Evolutionary conservation across 106 monocot species (phyloP), one percentile per base, ranked within the genome.

Genomic region (Posidonia australis): DNA sequence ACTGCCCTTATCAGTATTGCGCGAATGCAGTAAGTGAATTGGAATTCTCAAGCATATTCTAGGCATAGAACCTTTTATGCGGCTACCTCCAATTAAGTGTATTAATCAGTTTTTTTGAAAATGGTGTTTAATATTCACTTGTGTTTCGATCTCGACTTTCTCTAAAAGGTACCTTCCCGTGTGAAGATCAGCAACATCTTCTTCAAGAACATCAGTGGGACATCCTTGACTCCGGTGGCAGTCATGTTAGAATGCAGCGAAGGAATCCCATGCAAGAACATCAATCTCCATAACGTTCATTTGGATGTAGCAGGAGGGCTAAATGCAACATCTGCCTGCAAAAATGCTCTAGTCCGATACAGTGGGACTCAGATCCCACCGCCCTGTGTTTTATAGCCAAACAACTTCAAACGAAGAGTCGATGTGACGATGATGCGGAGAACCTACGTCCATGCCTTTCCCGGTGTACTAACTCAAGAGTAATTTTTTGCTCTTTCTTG

Each of bases 131-230:
- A 23, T 58, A 14, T 48, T 46, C 27, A 28, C 20, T 41, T 58
- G 16, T 55, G 44, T 62, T 44, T 19, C 0, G 12, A 19, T 42
- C 0, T 11, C 57, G 46, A 1, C 43, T 10, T 23, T 1, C 43
- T 11, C 24, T 27, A 66, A 44, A 53, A 80, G 84, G 21, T 25
- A 3, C 74, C 78, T 12, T 86, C 86, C 0, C 18, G 23, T 1
- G 92, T 92, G 51, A 69, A 46, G 73, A 70, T 87, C 46, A 72
- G 65, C 54, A 69, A 84, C 65, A 74, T 92, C 24, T 47, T 9
- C 0, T 86, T 81, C 74, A 86, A 56, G 62, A 68, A 82, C 77
- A 80, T 87, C 6, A 72, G 78, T 32, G 92, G 92, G 20, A 87
- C 82, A 11, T 69, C 87, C 1, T n/a, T 67, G 10, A 70, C 77